Evolutionary conservation across 208 protist genomes (phyloP).

Genomic region (Angomonas ambiguus): DNA sequence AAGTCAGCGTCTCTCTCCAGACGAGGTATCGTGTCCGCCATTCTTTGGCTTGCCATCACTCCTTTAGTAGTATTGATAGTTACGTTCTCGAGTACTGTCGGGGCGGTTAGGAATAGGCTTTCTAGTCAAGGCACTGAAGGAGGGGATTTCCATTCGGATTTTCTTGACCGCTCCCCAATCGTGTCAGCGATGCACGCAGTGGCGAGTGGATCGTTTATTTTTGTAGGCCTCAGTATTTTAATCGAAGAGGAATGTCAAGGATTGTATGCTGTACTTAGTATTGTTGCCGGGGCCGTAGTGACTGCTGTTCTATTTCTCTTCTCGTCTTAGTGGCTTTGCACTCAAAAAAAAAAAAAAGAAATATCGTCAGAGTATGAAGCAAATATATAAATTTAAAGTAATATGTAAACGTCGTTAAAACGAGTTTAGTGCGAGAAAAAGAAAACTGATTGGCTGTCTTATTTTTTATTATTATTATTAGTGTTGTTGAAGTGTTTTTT

Average conservation of each 20-base stretch:
- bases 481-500: not conserved
- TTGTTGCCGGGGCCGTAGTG: conserved; percentile 37
- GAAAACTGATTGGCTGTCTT: not conserved
- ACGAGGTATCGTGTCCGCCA: conserved; percentile 6
- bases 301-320: conserved; percentile 23
- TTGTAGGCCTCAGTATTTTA: conserved; percentile 42
- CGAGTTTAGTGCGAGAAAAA: not conserved
- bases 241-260: conserved; percentile 48
- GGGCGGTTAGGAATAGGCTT: too few relatives aligned
- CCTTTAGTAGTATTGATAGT: conserved; percentile 33
- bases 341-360: not conserved
- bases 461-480: not conserved
- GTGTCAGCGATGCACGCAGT: conserved; percentile 27
- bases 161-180: not conserved
- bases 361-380: not conserved
- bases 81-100: conserved; percentile 7
- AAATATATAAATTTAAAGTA: not conserved
- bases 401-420: not conserved
- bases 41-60: conserved; percentile 42
- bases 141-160: not conserved
- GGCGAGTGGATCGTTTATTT: conserved; percentile 71
- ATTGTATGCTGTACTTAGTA: conserved; percentile 11
- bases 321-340: not conserved
- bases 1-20: not conserved
- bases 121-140: too few relatives aligned